These are phyloP conservation scores for Kodamaea fungicola DNA, from an alignment of 1,139 yeast genomes.

Conservation along the genomic window DNA sequence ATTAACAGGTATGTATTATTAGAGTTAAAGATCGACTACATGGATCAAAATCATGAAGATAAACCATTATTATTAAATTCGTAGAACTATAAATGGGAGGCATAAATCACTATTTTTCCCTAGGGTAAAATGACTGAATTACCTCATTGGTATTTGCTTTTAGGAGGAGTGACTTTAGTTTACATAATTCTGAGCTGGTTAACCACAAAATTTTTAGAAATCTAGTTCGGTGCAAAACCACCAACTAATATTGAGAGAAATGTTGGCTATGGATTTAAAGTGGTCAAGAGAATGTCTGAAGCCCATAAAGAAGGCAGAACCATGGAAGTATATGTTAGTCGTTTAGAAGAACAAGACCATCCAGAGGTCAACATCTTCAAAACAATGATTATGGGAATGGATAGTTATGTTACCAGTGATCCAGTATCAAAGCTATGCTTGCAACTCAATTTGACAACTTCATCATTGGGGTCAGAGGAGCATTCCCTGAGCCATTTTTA, in stretches of 20 bases:
- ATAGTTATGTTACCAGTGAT: slow-evolving; percentile 16
- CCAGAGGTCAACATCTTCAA: slow-evolving; percentile 11
- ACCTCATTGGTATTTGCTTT: background rate
- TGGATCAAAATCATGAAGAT: too few species aligned
- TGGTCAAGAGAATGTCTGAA: slow-evolving; percentile 2
- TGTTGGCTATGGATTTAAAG: slow-evolving; percentile 13
- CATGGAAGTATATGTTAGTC: slow-evolving; percentile 3
- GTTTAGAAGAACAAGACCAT: slow-evolving; percentile 1
- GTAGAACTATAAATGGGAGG: too few species aligned
- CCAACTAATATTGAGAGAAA: slow-evolving; percentile 7
- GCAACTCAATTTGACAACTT: slow-evolving; percentile 50
- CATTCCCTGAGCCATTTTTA: slow-evolving; percentile 38
- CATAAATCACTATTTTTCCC: too few species aligned
- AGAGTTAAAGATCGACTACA: too few species aligned
- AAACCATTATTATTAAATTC: too few species aligned
- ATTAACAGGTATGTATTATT: too few species aligned
- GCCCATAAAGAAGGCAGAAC: slow-evolving; percentile 4
- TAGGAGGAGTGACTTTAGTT: background rate
- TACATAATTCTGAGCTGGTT: background rate
- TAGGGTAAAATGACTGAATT: too few species aligned
- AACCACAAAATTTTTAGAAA: background rate
- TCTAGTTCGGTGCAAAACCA: slow-evolving; percentile 11
- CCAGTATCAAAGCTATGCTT: slow-evolving; percentile 35
- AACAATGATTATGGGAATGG: slow-evolving; percentile 13
- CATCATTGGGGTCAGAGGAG: slow-evolving; percentile 47